These are phyloP conservation scores for Kewa caespitosa DNA, from an alignment of 179 eudicot species.

Conservation along the genomic window DNA sequence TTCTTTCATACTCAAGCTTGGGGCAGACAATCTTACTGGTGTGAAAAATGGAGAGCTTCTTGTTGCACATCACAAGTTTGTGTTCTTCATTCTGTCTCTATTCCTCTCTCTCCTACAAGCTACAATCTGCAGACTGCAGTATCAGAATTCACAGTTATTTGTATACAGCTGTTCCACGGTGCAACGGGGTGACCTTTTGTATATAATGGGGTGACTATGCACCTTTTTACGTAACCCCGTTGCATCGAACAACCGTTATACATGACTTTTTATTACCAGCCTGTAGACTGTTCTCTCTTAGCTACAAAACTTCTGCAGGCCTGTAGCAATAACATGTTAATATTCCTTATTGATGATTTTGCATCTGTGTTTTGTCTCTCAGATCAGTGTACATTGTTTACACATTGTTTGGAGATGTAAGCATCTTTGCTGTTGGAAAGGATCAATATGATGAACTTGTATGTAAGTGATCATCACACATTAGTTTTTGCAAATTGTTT, in stretches of 20 bases:
- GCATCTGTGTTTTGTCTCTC: neutral
- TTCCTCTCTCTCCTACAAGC: neutral
- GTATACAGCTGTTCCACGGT: too few relatives aligned
- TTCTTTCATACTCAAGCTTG: slow-evolving; percentile 72
- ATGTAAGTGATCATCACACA: neutral
- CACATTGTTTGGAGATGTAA: slow-evolving; percentile 26
- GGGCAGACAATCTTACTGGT: slow-evolving; percentile 67
- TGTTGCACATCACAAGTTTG: slow-evolving; percentile 80
- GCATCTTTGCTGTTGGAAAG: slow-evolving; percentile 26
- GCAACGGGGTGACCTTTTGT: neutral
- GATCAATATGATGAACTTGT: slow-evolving; percentile 26
- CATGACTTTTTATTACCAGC: neutral
- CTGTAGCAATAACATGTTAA: neutral
- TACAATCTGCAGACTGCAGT: too few relatives aligned
- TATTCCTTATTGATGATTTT: neutral
- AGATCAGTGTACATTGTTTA: slow-evolving; percentile 30
- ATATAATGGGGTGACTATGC: neutral
- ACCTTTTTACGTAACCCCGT: neutral
- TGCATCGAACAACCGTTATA: neutral
- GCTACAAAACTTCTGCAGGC: too few relatives aligned
- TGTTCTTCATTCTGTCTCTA: neutral
- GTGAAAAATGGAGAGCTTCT: slow-evolving; percentile 64
- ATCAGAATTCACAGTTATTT: too few relatives aligned
- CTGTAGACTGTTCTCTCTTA: neutral
- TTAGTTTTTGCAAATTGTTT: neutral